A percentile compares a stretch with the other conserved stretches of the same genome.
phyloP scores from a whole-genome alignment of 306 rosid genomes.

The Hippophae rhamnoides region DNA sequence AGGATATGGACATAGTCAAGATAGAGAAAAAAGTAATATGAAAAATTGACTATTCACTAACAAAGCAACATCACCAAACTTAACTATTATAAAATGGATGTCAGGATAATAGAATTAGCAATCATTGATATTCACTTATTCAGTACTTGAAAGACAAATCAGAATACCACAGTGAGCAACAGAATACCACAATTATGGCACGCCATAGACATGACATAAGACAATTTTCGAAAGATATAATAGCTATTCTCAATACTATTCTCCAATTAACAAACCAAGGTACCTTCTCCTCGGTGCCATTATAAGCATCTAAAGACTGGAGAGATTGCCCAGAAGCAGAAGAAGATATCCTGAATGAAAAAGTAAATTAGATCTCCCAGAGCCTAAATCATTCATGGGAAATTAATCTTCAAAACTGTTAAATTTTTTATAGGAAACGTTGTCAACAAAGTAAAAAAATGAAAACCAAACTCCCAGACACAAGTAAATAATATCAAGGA shows the following conservation, averaged over 20 bases:
- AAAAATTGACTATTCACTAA: neutral
- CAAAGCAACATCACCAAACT: neutral
- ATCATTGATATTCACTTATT: too few relatives aligned
- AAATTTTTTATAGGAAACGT: slow-evolving; percentile 6
- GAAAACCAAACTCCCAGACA: too few relatives aligned
- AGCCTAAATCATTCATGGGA: slow-evolving; percentile 33
- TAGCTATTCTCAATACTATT: slow-evolving; percentile 42
- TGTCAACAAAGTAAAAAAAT: neutral
- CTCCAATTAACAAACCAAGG: slow-evolving; percentile 88
- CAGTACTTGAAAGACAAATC: too few relatives aligned
- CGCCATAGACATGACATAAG: slow-evolving; percentile 2
- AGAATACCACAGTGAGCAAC: too few relatives aligned
- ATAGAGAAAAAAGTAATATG: neutral
- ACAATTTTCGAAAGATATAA: slow-evolving; percentile 22
- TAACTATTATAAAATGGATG: neutral
- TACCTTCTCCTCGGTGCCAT: slow-evolving; percentile 99
- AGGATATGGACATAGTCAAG: slow-evolving; percentile 33
- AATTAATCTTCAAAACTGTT: slow-evolving; percentile 17
- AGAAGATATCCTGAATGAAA: slow-evolving; percentile 86
- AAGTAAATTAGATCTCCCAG: slow-evolving; percentile 71
- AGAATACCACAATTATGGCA: too few relatives aligned
- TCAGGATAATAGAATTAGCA: neutral
- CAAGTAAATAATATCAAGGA: too few relatives aligned
- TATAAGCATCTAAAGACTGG: slow-evolving; percentile 76
- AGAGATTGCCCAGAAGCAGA: slow-evolving; percentile 80